Percentiles rank a stretch among this genome's conserved stretches.
Evolutionary conservation across 108 stramenopile genomes (phyloP).

Genomic region (Cyclotella cryptica): DNA sequence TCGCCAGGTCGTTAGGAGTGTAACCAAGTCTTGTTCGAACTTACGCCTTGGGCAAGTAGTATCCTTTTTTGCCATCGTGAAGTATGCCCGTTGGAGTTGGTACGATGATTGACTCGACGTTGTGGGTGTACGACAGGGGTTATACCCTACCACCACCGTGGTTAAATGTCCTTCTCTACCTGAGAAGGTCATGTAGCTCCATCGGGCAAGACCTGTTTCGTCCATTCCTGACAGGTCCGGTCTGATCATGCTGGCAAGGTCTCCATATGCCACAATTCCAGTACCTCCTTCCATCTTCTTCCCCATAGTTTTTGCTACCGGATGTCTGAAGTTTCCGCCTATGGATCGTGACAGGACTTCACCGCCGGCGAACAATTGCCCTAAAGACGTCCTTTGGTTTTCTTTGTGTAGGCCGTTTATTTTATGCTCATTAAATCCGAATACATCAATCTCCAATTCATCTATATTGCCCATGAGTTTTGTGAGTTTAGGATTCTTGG

Average conservation of each 20-base stretch:
- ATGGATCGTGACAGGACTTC: slow-evolving; percentile 7
- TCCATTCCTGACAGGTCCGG: background rate
- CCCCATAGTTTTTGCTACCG: background rate
- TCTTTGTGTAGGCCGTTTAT: slow-evolving; percentile 12
- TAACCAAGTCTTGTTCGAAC: too few species aligned
- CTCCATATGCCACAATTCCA: background rate
- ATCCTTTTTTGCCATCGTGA: background rate
- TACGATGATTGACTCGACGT: background rate
- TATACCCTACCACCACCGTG: slow-evolving; percentile 10
- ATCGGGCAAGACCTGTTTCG: slow-evolving; percentile 11
- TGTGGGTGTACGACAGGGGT: slow-evolving; percentile 14
- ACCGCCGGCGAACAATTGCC: slow-evolving; percentile 18
- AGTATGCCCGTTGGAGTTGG: slow-evolving; percentile 24
- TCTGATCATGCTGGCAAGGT: too few species aligned
- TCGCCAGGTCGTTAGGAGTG: background rate
- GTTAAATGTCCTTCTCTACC: too few species aligned
- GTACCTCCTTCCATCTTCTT: too few species aligned
- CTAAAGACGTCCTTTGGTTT: slow-evolving; percentile 13
- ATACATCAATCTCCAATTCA: too few species aligned
- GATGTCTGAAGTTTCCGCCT: background rate
- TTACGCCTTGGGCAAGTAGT: background rate
- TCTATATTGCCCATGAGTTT: too few species aligned
- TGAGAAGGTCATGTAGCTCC: background rate
- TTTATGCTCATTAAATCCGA: slow-evolving; percentile 11
- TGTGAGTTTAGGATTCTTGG: background rate